These are phyloP conservation scores for Suillus spraguei DNA, from an alignment of 768 basidiomycete genomes.

Conservation along the genomic window DNA sequence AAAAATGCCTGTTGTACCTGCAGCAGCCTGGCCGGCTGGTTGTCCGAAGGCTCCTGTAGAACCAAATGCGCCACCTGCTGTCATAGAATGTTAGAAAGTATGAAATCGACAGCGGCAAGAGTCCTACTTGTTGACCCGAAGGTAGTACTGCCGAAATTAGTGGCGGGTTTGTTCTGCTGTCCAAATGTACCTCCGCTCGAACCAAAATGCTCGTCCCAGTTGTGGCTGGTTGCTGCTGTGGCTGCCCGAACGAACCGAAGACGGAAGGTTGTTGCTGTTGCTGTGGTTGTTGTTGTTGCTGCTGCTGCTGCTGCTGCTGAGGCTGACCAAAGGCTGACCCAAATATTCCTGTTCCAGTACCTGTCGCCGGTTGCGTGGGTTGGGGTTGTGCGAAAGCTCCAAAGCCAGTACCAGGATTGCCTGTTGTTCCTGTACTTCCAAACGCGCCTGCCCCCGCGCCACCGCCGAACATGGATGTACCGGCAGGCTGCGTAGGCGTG, in stretches of 20 bases:
- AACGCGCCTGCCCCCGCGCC: conserved; percentile 22
- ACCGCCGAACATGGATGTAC: conserved; percentile 34
- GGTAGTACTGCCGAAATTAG: conserved; percentile 27
- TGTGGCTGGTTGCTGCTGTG: conserved; percentile 35
- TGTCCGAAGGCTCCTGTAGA: conserved; percentile 30
- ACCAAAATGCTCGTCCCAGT: conserved; percentile 36
- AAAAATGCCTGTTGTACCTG: conserved; percentile 31
- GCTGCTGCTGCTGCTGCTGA: conserved; percentile 32
- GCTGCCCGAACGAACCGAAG: conserved; percentile 59
- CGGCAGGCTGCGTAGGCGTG: conserved; percentile 27
- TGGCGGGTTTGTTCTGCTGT: conserved; percentile 32
- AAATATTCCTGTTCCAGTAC: conserved; percentile 44
- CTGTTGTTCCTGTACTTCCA: conserved; percentile 25
- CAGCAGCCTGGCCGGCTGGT: conserved; percentile 24
- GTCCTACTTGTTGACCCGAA: conserved; percentile 30
- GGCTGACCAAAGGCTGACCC: conserved; percentile 44
- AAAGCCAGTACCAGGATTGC: conserved; percentile 31
- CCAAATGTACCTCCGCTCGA: conserved; percentile 34
- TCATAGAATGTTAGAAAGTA: conserved; percentile 11
- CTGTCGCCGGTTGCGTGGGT: conserved; percentile 41
- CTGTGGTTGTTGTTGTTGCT: conserved; percentile 36
- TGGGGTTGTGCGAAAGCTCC: conserved; percentile 37
- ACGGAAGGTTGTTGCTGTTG: conserved; percentile 39
- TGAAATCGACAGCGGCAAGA: neutral
- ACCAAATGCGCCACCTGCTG: conserved; percentile 25